Conservation (phyloP, 192 early-diverging fungal species). For the Lunasporangiospora selenospora region DNA sequence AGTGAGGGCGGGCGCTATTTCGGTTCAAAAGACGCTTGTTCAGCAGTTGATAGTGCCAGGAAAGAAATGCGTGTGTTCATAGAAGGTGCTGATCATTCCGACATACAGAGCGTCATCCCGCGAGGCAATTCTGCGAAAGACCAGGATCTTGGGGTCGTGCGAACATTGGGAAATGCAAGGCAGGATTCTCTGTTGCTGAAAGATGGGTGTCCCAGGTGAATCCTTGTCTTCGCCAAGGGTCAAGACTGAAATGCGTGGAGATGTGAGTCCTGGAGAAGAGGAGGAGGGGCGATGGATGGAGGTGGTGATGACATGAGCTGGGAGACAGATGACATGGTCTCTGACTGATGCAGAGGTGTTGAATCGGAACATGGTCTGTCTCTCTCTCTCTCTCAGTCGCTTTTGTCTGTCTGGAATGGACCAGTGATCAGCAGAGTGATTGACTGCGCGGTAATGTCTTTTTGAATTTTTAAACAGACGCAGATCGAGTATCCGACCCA, state of each 20-base stretch:
- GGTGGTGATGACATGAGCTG: not conserved
- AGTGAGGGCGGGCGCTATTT: constrained; percentile 10
- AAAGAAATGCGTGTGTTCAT: not conserved
- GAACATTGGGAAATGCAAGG: constrained; percentile 1
- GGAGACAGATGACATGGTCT: constrained; percentile 8
- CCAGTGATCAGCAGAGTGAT: no score
- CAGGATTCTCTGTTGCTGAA: constrained; percentile 8
- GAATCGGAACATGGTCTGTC: no score
- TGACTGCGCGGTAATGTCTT: no score
- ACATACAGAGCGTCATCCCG: constrained; percentile 7
- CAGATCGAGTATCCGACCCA: no score
- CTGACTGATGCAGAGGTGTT: no score
- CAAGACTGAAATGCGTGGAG: constrained; percentile 3
- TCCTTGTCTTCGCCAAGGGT: not conserved
- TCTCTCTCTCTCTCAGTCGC: no score
- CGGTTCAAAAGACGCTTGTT: no score
- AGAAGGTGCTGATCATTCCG: not conserved
- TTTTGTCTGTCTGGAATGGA: no score
- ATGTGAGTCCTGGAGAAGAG: no score
- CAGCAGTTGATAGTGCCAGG: no score
- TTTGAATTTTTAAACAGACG: no score
- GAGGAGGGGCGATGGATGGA: not conserved
- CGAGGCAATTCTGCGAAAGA: constrained; percentile 2
- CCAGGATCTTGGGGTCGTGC: constrained; percentile 5
- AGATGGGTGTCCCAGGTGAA: not conserved